Conservation (phyloP, 2,329 filamentous ascomycete species). For the Curvularia hawaiiensis region DNA sequence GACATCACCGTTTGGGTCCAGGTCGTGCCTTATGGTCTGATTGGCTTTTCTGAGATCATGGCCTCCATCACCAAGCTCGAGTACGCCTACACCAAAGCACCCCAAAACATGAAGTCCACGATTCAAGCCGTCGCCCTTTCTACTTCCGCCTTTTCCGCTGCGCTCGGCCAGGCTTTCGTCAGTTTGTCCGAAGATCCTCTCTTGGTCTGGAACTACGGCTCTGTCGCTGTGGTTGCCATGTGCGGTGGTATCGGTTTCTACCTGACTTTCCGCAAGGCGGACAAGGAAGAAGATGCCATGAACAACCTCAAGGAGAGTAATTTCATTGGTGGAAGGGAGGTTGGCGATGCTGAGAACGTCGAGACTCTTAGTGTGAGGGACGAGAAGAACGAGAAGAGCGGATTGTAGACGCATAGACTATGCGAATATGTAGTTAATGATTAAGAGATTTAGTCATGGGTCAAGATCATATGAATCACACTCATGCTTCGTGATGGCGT, state of each 20-base stretch:
- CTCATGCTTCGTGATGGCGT: neutral
- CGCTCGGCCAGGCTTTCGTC: constrained; percentile 41
- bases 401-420: neutral
- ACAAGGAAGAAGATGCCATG: constrained; percentile 40
- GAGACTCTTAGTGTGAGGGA: constrained; percentile 20
- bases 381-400: constrained; percentile 32
- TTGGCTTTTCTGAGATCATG: constrained; percentile 65
- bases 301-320: constrained; percentile 37
- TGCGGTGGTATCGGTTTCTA: constrained; percentile 41
- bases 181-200: constrained; percentile 40
- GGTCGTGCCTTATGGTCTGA: constrained; percentile 59
- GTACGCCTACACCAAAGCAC: constrained; percentile 58
- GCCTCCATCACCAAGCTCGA: constrained; percentile 73
- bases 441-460: neutral
- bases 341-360: constrained; percentile 26
- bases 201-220: constrained; percentile 41
- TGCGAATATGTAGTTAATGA: neutral
- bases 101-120: constrained; percentile 63
- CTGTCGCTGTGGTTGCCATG: constrained; percentile 40
- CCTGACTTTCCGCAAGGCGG: constrained; percentile 40
- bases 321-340: constrained; percentile 25
- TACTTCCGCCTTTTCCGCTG: constrained; percentile 41
- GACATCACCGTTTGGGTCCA: constrained; percentile 63
- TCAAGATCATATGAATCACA: neutral
- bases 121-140: constrained; percentile 45